Percentiles rank a stretch among this genome's conserved stretches.
Conservation (phyloP, 2,329 filamentous ascomycete genomes). For the Exophiala lecanii-corni region DNA sequence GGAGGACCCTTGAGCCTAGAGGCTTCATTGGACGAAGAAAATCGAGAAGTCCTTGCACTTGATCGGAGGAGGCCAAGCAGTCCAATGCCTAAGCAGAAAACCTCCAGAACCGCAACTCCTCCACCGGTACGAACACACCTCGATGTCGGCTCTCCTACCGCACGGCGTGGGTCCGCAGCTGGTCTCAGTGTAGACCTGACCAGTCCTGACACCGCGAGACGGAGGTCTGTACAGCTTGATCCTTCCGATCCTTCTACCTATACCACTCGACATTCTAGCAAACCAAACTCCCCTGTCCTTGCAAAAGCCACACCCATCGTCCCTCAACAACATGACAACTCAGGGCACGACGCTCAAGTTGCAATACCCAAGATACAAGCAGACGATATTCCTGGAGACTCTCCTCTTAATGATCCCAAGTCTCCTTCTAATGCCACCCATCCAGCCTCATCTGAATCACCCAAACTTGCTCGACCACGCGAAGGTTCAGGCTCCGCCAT, state of each 20-base stretch:
- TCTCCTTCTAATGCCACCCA: constrained; percentile 35
- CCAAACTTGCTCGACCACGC: constrained; percentile 38
- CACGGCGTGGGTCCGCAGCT: constrained; percentile 37
- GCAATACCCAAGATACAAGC: constrained; percentile 25
- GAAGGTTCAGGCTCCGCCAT: constrained; percentile 40
- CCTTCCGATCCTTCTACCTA: constrained; percentile 30
- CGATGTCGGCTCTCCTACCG: constrained; percentile 47
- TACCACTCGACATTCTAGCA: constrained; percentile 32
- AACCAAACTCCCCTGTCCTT: constrained; percentile 29
- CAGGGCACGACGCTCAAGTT: constrained; percentile 28
- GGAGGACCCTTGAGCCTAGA: constrained; percentile 63
- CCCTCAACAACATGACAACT: constrained; percentile 30
- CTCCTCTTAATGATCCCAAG: constrained; percentile 44
- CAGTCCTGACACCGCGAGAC: constrained; percentile 27
- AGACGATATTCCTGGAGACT: constrained; percentile 26
- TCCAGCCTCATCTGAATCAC: constrained; percentile 24
- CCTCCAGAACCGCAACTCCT: constrained; percentile 52
- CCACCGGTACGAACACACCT: constrained; percentile 64
- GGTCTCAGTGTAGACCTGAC: constrained; percentile 35
- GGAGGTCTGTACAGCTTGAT: constrained; percentile 36
- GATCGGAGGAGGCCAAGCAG: constrained; percentile 42
- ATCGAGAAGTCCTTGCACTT: constrained; percentile 65
- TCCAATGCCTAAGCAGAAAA: constrained; percentile 29
- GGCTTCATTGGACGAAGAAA: constrained; percentile 71
- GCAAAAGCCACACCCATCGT: constrained; percentile 31